Evolutionary conservation across 768 basidiomycete species (phyloP).

Genomic region (Roridomyces roridus): DNA sequence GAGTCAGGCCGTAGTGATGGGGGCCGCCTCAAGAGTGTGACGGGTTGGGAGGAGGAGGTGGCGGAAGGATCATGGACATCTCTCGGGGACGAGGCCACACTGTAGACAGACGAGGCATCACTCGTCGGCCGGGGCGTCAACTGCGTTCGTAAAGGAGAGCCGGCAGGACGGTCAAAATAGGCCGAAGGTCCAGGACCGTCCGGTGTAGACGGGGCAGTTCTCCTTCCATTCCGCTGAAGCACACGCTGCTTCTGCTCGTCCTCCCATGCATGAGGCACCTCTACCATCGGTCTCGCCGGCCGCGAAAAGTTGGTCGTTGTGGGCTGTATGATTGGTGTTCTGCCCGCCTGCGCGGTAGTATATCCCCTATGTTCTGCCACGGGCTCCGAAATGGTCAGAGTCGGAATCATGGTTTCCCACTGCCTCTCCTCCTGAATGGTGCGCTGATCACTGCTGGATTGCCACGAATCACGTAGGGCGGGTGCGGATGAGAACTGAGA

Average conservation of each 20-base stretch:
- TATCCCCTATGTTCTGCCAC: constrained; percentile 29
- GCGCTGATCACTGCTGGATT: constrained; percentile 29
- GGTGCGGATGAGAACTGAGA: constrained; percentile 35
- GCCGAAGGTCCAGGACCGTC: constrained; percentile 4
- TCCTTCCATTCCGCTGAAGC: constrained; percentile 64
- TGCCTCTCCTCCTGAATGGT: constrained; percentile 8
- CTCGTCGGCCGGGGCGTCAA: constrained; percentile 12
- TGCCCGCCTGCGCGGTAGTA: constrained; percentile 31
- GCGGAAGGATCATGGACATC: not conserved
- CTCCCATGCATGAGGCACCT: constrained; percentile 41
- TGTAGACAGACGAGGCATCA: constrained; percentile 19
- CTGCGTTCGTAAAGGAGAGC: constrained; percentile 4
- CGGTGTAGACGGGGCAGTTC: constrained; percentile 35
- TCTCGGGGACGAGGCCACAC: constrained; percentile 2
- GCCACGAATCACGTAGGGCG: constrained; percentile 50
- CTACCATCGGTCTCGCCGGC: constrained; percentile 55
- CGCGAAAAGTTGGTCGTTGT: constrained; percentile 67
- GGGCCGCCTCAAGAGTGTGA: constrained; percentile 36
- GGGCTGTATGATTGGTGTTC: constrained; percentile 51
- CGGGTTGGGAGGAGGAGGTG: constrained; percentile 11
- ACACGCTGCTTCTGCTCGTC: constrained; percentile 54
- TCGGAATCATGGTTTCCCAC: constrained; percentile 45
- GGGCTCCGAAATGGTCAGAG: constrained; percentile 61
- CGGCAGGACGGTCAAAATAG: not conserved
- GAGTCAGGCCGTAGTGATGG: constrained; percentile 44